Evolutionary conservation across 2,329 filamentous ascomycete species (phyloP).

Genomic region (Hymenoscyphus fructigenus): DNA sequence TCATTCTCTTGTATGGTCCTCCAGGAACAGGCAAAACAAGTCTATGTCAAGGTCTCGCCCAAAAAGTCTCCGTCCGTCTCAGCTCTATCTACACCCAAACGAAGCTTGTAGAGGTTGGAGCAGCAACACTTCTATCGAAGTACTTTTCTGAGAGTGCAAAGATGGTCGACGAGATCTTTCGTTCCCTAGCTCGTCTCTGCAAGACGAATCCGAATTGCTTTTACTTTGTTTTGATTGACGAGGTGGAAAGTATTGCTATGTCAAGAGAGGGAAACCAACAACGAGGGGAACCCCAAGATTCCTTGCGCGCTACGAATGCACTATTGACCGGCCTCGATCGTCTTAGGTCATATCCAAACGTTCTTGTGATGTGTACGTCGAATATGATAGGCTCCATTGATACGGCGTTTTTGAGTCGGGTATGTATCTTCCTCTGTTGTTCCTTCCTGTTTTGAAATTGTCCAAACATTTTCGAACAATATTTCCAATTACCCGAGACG

Average conservation of each 20-base stretch:
- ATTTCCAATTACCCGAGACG: background rate
- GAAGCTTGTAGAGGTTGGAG: constrained; percentile 46
- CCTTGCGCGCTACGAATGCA: constrained; percentile 36
- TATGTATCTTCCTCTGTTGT: too few relatives aligned
- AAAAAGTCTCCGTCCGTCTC: constrained; percentile 49
- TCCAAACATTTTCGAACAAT: background rate
- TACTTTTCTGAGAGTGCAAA: constrained; percentile 49
- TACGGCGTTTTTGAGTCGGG: constrained; percentile 31
- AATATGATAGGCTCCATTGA: constrained; percentile 34
- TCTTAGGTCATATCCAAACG: constrained; percentile 26
- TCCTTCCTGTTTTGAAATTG: background rate
- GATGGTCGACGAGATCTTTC: constrained; percentile 44
- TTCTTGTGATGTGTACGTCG: constrained; percentile 35
- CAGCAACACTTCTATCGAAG: constrained; percentile 45
- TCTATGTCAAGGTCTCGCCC: constrained; percentile 91
- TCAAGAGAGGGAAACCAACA: constrained; percentile 27
- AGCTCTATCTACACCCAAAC: constrained; percentile 38
- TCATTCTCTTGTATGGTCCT: constrained; percentile 86
- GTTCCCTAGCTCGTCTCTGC: constrained; percentile 37
- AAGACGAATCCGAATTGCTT: constrained; percentile 26
- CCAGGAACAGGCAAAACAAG: constrained; percentile 91
- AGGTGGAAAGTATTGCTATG: constrained; percentile 37
- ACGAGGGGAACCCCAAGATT: constrained; percentile 33
- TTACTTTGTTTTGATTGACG: constrained; percentile 37
- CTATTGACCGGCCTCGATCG: constrained; percentile 35